These are phyloP conservation scores for Brasilioporus rufonigricans DNA, from an alignment of 768 basidiomycete genomes.

Conservation along the genomic window DNA sequence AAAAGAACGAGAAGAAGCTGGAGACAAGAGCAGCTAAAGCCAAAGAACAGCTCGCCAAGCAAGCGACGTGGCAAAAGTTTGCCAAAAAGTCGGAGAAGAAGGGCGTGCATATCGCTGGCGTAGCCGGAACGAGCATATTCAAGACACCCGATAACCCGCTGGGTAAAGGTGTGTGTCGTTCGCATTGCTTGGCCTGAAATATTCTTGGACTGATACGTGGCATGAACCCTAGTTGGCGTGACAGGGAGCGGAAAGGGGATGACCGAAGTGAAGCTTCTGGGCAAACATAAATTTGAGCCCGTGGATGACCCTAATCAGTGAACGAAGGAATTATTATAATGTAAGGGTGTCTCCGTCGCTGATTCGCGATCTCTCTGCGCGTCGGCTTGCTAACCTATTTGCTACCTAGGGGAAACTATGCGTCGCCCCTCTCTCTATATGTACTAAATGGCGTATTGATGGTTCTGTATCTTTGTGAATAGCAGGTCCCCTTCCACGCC, in stretches of 20 bases:
- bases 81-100: constrained; percentile 94
- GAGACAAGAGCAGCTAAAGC: constrained; percentile 82
- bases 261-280: constrained; percentile 67
- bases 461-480: constrained; percentile 26
- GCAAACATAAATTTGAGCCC: constrained; percentile 73
- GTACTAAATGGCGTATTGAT: constrained; percentile 25
- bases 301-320: constrained; percentile 43
- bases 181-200: not conserved
- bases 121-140: constrained; percentile 88
- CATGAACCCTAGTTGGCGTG: constrained; percentile 65
- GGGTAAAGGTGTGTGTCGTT: constrained; percentile 64
- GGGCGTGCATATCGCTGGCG: constrained; percentile 86
- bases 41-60: constrained; percentile 82
- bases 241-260: constrained; percentile 88
- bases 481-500: constrained; percentile 21
- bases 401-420: constrained; percentile 12
- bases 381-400: constrained; percentile 10
- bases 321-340: constrained; percentile 8
- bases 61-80: constrained; percentile 92
- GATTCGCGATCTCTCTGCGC: not conserved
- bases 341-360: constrained; percentile 5
- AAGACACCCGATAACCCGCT: constrained; percentile 92
- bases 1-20: constrained; percentile 93
- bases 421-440: constrained; percentile 18
- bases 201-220: constrained; percentile 13